Base-by-base conservation (phyloP, 257 asterid species). In the Plantago elongata region DNA sequence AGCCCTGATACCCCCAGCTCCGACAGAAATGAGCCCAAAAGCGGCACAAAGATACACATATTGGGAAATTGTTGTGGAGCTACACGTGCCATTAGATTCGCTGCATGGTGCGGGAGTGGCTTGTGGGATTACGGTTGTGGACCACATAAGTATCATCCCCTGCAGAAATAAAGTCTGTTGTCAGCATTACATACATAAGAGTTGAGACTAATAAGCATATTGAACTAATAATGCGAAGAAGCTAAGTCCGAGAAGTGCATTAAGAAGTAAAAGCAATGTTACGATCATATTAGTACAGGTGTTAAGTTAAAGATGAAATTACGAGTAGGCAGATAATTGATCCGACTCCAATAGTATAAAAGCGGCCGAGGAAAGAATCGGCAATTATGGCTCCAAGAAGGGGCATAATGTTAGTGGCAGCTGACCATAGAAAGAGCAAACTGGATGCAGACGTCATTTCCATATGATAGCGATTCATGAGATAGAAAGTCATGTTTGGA, bases 111-210 rank as follows among this genome's bases (percentile, higher is more conserved):
- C 74, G 11, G 97, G 96, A 61, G 76, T 84, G 34, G 78, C 73
- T 62, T 72, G 77, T 9, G 92, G 83, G 77, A 87, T 57, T 49
- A 81, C 37, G 4, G 96, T 46, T 14, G 92, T 83, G 30, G 80
- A 63, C 94, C 95, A 89, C 9, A 89, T 69, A 15, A 80, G 54
- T 66, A 68, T 51, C 72, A 70, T 67, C 22, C 95, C 97, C 97
- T 89, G 45, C 69, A 71, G 52, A 65, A 11, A 64, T 13, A 16
- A 48, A 45, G 30, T 5, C 14, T 10, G 30, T 52, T 14, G 9
- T 9, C 0, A 49, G 27, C 57, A 52, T 52, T n/a, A 52, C 9
- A 14, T 3, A 9, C 0, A 5, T n/a, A 63, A 8, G 7, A 22
- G 27, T 22, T 22, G 1, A 37, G 22, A 16, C 9, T 16, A 30